Conservation (phyloP, 169 alveolate genomes). For the Plasmodium coatneyi region DNA sequence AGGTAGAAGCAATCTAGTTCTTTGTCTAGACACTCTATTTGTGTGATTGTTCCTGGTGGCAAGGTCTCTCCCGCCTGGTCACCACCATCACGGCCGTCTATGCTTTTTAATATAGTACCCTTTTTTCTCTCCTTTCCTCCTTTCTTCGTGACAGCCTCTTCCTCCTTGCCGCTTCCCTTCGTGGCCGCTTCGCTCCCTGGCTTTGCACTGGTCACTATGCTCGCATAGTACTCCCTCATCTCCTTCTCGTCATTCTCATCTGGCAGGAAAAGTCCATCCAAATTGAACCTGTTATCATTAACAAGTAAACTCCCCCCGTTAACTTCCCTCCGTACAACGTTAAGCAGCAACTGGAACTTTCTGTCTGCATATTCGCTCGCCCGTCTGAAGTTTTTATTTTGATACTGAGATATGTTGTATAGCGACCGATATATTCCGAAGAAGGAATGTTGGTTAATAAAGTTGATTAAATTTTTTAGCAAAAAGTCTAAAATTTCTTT, state of each 20-base stretch:
- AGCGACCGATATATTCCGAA: conserved; percentile 34
- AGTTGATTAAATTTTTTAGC: conserved; percentile 68
- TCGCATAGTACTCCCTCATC: conserved; percentile 18
- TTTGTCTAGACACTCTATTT: conserved; percentile 6
- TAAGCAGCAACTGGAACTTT: conserved; percentile 21
- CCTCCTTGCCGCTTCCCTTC: not conserved
- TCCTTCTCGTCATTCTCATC: conserved; percentile 69
- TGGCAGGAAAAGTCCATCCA: not conserved
- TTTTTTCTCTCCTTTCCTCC: not conserved
- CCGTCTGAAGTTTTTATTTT: conserved; percentile 18
- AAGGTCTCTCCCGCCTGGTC: not conserved
- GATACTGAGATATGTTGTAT: conserved; percentile 66
- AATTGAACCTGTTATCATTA: conserved; percentile 37
- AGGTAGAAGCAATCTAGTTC: conserved; percentile 54
- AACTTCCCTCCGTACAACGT: not conserved
- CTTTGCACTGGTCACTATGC: not conserved
- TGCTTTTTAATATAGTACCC: conserved; percentile 2
- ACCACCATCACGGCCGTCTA: not conserved
- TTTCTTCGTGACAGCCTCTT: not conserved
- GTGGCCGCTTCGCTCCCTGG: not conserved
- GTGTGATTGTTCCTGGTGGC: not conserved
- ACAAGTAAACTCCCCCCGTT: conserved; percentile 8
- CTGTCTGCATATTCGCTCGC: conserved; percentile 5
- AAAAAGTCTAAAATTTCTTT: conserved; percentile 56
- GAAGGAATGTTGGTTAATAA: conserved; percentile 62